phyloP scores from a whole-genome alignment of 495 filamentous ascomycete species.

The Podospora pseudocomata region DNA sequence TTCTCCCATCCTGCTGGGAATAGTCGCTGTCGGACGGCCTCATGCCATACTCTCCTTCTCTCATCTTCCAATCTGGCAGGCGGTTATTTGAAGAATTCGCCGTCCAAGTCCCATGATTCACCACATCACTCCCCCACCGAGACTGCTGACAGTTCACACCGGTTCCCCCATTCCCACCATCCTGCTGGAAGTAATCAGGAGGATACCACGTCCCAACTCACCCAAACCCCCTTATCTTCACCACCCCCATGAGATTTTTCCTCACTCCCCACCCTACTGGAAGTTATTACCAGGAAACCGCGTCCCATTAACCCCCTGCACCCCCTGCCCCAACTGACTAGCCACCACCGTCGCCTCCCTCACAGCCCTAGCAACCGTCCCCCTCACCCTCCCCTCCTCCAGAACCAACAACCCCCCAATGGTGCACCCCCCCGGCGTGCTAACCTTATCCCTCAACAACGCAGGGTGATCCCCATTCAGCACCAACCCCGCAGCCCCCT shows the following conservation, averaged over 20 bases:
- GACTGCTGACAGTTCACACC: no score
- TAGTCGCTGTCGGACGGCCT: neutral
- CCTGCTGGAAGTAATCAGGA: no score
- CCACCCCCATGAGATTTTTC: no score
- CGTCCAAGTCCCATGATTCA: neutral
- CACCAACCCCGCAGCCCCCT: conserved; percentile 68
- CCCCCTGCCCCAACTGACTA: conserved; percentile 61
- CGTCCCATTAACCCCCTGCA: conserved; percentile 45
- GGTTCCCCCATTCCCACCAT: no score
- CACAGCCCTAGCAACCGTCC: conserved; percentile 67
- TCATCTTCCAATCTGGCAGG: no score
- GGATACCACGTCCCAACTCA: conserved; percentile 30
- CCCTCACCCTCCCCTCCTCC: conserved; percentile 70
- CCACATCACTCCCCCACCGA: neutral
- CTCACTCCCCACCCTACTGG: conserved; percentile 9
- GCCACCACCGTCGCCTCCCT: conserved; percentile 75
- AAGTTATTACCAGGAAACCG: conserved; percentile 24
- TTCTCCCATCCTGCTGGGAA: no score
- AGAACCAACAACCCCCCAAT: conserved; percentile 72
- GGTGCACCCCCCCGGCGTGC: conserved; percentile 76
- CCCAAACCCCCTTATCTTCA: no score
- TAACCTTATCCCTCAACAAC: conserved; percentile 70
- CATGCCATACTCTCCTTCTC: neutral
- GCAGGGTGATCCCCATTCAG: conserved; percentile 73
- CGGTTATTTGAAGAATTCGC: no score